Conservation (phyloP, 495 filamentous ascomycete species). For the Penicillium subrubescens region DNA sequence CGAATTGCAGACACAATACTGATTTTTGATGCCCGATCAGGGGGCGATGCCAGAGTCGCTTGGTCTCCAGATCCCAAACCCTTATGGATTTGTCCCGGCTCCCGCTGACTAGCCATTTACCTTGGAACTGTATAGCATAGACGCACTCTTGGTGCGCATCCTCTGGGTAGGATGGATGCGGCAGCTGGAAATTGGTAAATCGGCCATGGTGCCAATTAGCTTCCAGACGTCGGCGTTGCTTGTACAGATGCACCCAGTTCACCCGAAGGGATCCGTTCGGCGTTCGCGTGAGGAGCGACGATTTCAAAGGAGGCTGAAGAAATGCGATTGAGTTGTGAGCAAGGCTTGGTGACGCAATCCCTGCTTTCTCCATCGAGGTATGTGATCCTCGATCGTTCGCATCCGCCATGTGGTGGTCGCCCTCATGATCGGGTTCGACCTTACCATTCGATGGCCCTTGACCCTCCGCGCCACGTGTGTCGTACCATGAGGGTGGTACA, state of each 20-base stretch:
- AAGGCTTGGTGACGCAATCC: conserved; percentile 9
- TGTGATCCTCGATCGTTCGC: conserved; percentile 29
- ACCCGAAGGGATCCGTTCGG: conserved; percentile 40
- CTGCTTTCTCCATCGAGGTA: conserved; percentile 10
- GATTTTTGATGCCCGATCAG: conserved; percentile 79
- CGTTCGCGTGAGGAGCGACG: conserved; percentile 37
- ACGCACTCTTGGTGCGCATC: conserved; percentile 93
- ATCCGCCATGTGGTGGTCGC: conserved; percentile 52
- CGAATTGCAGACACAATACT: conserved; percentile 94
- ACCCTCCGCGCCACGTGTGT: conserved; percentile 31
- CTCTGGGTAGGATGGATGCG: conserved; percentile 74
- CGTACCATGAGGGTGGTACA: conserved; percentile 44
- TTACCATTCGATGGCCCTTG: conserved; percentile 4
- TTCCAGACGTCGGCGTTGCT: conserved; percentile 81
- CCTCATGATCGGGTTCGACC: conserved; percentile 49
- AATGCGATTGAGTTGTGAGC: conserved; percentile 15
- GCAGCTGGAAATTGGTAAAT: conserved; percentile 85
- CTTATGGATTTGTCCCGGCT: conserved; percentile 86
- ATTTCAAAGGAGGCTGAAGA: conserved; percentile 28
- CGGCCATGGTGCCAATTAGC: conserved; percentile 86
- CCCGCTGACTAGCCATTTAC: conserved; percentile 87
- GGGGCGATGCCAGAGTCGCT: conserved; percentile 70
- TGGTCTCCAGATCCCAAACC: conserved; percentile 86
- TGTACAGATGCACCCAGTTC: conserved; percentile 75
- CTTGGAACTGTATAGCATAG: conserved; percentile 87